Conservation (phyloP, 2,329 filamentous ascomycete genomes). For the Hymenoscyphus repandus region DNA sequence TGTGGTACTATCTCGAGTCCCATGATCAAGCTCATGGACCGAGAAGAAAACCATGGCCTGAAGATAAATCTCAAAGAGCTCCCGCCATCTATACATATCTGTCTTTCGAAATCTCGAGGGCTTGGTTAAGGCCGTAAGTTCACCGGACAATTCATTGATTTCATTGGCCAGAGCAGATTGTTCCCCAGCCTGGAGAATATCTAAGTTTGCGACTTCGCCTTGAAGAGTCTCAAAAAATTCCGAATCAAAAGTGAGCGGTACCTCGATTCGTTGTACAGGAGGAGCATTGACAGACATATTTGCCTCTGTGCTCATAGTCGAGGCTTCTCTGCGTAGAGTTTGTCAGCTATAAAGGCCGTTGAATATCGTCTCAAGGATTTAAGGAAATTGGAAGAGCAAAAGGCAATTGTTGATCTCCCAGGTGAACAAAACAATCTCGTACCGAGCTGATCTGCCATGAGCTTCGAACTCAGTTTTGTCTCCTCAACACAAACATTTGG, state of each 20-base stretch:
- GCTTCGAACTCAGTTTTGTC: too few relatives aligned
- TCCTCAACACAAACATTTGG: too few relatives aligned
- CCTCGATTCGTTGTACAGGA: slow-evolving; percentile 51
- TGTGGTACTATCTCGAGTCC: slow-evolving; percentile 57
- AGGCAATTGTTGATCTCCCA: too few relatives aligned
- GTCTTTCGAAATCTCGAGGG: slow-evolving; percentile 57
- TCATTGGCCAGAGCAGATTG: slow-evolving; percentile 56
- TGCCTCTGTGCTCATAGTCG: too few relatives aligned
- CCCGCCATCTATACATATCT: slow-evolving; percentile 71
- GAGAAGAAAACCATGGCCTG: slow-evolving; percentile 81
- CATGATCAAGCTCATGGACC: slow-evolving; percentile 65
- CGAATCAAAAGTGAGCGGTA: slow-evolving; percentile 70
- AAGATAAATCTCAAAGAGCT: slow-evolving; percentile 76
- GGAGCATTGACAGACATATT: background rate
- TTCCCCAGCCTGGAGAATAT: slow-evolving; percentile 58
- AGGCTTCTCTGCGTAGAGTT: background rate
- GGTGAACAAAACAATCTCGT: too few relatives aligned
- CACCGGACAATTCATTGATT: slow-evolving; percentile 58
- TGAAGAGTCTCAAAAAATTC: slow-evolving; percentile 77
- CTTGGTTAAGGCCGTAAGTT: slow-evolving; percentile 54
- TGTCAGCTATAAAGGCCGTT: too few relatives aligned
- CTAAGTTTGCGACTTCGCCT: slow-evolving; percentile 64
- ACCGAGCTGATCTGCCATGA: too few relatives aligned
- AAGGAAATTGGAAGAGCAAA: too few relatives aligned
- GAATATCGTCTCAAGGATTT: too few relatives aligned